Evolutionary conservation across 2,329 filamentous ascomycete genomes (phyloP), one percentile per base, ranked within the genome.

Genomic region (Aspergillus sp.): DNA sequence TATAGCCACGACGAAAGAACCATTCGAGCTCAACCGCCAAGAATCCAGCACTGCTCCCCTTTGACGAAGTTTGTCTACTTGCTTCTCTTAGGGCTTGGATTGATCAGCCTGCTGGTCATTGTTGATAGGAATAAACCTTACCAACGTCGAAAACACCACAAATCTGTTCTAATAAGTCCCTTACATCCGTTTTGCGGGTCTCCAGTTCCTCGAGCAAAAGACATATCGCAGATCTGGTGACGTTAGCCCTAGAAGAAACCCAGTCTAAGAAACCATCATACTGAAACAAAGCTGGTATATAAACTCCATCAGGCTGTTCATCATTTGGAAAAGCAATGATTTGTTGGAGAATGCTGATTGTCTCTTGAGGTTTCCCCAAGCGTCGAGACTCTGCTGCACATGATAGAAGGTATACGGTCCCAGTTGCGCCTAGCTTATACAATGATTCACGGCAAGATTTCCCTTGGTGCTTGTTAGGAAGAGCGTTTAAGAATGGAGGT

Each of bases 1-100:
- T 94, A 69, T 94, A 95, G 1, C 85, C 77, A 50, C 87, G 91
- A 49, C 83, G 83, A 32, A 83, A 85, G 60, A 95, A 90, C 89
- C 89, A 95, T 52, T 90, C 78, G 4, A 94, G 71, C 54, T 95
- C 89, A 3, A 73, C 62, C 0, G 75, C 45, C 1, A 76, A 78
- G 57, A 90, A 89, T 1, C 75, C 45, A 48, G 66, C 78, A 29
- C 66, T 63, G 7, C 69, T 33, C 54, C 61, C 50, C 6, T 19
- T 34, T 6, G 19, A 39, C 33, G 69, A 69, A 40, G 58, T 69
- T 3, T 57, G 67, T 12, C 61, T 64, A 46, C 65, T 74, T 26
- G 73, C 68, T 34, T 70, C 68, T 2, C 66, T 62, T 12, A 74
- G 74, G 63, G 66, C 68, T 67, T 4, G 1, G 49, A 53, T n/a